Base-by-base conservation (phyloP, 108 stramenopile genomes). In the Mediolabrus comicus region DNA sequence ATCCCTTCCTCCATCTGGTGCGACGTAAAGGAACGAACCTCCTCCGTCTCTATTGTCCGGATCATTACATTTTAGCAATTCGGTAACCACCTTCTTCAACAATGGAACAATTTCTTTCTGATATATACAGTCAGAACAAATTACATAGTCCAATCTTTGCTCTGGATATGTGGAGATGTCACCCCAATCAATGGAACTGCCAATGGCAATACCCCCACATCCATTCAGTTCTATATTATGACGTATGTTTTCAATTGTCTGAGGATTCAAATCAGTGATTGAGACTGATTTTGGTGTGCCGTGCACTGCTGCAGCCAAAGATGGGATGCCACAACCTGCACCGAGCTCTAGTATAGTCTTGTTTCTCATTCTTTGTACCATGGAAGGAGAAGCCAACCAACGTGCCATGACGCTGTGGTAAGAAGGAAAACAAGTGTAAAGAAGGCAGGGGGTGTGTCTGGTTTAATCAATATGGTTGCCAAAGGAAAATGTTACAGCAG, bases 71-170 rank as follows among this genome's bases (percentile, higher is more conserved):
- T 68, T 78, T 17, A 90, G 53, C 31, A 90, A 58, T 35, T 86
- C 92, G 2, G 62, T 36, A 36, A 93, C 69, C 25, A 89, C 87
- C 30, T 74, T 77, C 31, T 67, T 68, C 41, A 95, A 75, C 29
- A 95, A 53, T 16, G 91, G 94, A 4, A 91, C 92, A 59, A 92
- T 85, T 0, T 84, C 81, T 74, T 80, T 80, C 58, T 86, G 80
- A 77, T 96, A 96, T 39, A 96, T 90, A n/a, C 89, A 75, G 71
- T 96, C 95, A 12, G 90, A 90, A 19, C 95, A 89, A 67, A 96
- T 82, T 29, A 96, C 75, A 65, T 56, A 78, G 75, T 93, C 92
- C 25, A 90, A 55, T 53, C 75, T 83, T 53, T 90, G 83, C 30
- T 53, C 9, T n/a, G 90, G 91, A 82, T 86, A 92, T 6, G 95